Conservation (phyloP, 257 asterid genomes). For the Lantana camara region DNA sequence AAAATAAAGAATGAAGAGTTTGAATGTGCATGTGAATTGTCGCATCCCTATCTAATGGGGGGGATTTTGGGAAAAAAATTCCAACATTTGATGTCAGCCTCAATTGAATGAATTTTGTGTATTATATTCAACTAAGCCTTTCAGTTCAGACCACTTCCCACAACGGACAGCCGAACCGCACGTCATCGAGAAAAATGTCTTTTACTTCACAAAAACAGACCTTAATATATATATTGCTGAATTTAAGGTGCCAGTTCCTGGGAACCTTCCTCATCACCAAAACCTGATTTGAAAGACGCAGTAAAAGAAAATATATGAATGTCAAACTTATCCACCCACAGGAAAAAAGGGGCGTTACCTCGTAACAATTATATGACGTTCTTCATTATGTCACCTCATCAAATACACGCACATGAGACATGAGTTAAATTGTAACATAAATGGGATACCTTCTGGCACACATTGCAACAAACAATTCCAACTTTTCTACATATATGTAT, state of each 20-base stretch:
- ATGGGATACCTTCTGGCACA: too few species aligned
- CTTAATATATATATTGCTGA: not conserved
- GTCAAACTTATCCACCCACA: constrained; percentile 17
- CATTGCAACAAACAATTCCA: too few species aligned
- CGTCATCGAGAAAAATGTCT: constrained; percentile 27
- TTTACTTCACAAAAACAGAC: constrained; percentile 16
- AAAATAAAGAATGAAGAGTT: too few species aligned
- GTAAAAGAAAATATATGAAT: not conserved
- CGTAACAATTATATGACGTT: constrained; percentile 23
- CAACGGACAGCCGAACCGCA: constrained; percentile 23
- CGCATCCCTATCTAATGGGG: constrained; percentile 32
- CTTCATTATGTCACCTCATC: constrained; percentile 7
- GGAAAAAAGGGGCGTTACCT: too few species aligned
- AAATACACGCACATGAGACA: constrained; percentile 17
- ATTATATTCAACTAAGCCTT: constrained; percentile 23
- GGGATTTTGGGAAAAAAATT: too few species aligned
- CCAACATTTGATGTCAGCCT: constrained; percentile 9
- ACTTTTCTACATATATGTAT: too few species aligned
- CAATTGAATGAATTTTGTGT: constrained; percentile 30
- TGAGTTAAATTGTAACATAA: too few species aligned
- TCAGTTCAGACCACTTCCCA: constrained; percentile 31
- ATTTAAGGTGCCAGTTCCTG: constrained; percentile 27
- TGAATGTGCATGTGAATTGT: constrained; percentile 17
- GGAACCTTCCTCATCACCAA: constrained; percentile 1
- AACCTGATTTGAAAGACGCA: not conserved